phyloP scores from a whole-genome alignment of 2,329 filamentous ascomycete species.

The Fusarium sp. region DNA sequence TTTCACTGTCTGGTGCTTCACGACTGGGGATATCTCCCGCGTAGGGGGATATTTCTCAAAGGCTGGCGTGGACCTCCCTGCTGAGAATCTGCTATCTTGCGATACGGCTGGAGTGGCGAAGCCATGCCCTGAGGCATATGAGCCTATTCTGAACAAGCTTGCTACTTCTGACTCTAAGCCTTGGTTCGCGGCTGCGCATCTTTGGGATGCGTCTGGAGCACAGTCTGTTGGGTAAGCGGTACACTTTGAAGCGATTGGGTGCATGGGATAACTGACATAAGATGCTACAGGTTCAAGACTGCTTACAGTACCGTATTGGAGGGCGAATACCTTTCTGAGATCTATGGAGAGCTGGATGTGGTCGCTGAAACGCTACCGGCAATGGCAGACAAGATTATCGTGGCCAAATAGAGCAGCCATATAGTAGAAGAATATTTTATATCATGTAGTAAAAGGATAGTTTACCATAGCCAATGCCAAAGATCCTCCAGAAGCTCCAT shows the following conservation, averaged over 20 bases:
- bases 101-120: not conserved
- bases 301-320: not conserved
- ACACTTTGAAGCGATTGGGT: accelerated
- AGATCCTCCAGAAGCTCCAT: no score
- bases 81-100: not conserved
- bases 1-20: not conserved
- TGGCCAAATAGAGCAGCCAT: no score
- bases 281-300: not conserved
- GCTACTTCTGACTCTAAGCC: not conserved
- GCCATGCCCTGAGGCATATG: not conserved
- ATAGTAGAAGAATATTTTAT: no score
- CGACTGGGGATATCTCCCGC: not conserved
- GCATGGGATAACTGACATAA: not conserved
- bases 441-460: no score
- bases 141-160: not conserved
- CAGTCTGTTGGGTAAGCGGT: not conserved
- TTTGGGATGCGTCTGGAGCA: not conserved
- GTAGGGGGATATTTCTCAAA: not conserved
- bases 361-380: not conserved
- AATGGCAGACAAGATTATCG: not conserved
- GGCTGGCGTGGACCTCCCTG: not conserved
- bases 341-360: not conserved
- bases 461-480: no score
- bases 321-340: not conserved
- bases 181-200: not conserved